These are phyloP conservation scores for Podila clonocystis DNA, from an alignment of 192 early-diverging fungal species.

Conservation along the genomic window DNA sequence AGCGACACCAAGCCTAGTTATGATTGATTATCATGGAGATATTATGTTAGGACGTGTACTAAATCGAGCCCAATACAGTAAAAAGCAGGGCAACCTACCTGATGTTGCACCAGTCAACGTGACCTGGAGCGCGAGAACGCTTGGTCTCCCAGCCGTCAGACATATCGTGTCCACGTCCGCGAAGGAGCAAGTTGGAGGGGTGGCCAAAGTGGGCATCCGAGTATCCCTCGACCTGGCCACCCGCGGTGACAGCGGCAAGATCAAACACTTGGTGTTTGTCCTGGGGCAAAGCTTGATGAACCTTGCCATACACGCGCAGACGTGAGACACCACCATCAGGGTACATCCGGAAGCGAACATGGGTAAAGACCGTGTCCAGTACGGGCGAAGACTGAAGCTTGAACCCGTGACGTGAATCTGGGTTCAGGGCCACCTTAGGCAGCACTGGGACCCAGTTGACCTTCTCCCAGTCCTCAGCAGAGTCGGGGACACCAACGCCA, in stretches of 20 bases:
- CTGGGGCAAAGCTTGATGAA: conserved; percentile 61
- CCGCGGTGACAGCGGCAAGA: conserved; percentile 74
- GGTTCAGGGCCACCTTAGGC: conserved; percentile 75
- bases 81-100: conserved; percentile 18
- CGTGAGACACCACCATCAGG: conserved; percentile 85
- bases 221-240: conserved; percentile 66
- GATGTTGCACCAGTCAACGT: conserved; percentile 71
- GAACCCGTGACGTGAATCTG: conserved; percentile 75
- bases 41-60: neutral
- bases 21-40: neutral
- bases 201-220: conserved; percentile 89
- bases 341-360: conserved; percentile 77
- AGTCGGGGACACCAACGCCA: neutral
- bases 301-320: conserved; percentile 78
- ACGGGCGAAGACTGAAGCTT: conserved; percentile 56
- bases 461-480: conserved; percentile 20
- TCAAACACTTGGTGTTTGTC: conserved; percentile 64
- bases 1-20: conserved; percentile 74
- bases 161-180: conserved; percentile 82
- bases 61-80: neutral
- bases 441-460: conserved; percentile 59
- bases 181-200: conserved; percentile 81
- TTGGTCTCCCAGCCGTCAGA: conserved; percentile 95
- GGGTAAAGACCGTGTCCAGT: conserved; percentile 60
- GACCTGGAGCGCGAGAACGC: conserved; percentile 77